Conservation (phyloP, 129 eudicot species). For the Flaveria robusta region DNA sequence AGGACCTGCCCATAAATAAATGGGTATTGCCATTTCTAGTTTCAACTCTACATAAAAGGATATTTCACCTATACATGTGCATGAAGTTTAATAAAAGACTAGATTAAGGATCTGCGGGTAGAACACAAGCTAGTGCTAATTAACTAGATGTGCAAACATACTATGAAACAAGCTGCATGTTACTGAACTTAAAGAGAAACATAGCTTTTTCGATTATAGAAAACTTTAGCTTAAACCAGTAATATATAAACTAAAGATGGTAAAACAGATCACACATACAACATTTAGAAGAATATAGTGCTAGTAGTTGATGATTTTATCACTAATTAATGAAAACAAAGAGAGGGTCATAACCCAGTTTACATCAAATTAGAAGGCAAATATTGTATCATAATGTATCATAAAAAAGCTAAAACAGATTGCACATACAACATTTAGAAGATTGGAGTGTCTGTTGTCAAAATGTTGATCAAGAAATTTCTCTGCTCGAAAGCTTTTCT, state of each 20-base stretch:
- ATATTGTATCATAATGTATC: neutral
- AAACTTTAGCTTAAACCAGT: conserved; percentile 1
- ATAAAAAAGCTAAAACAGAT: conserved; percentile 29
- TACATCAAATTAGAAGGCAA: too few relatives aligned
- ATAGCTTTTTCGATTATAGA: neutral
- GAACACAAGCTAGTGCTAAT: conserved; percentile 12
- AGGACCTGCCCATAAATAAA: neutral
- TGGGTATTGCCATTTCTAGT: neutral
- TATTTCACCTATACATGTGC: neutral
- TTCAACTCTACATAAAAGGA: neutral
- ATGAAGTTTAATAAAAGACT: neutral
- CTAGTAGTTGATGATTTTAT: conserved; percentile 26
- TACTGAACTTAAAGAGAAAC: conserved; percentile 17
- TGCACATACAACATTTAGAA: conserved; percentile 74
- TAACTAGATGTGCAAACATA: neutral
- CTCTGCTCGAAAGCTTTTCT: conserved; percentile 84
- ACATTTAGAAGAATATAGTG: conserved; percentile 73
- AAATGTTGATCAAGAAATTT: conserved; percentile 85
- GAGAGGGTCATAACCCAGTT: too few relatives aligned
- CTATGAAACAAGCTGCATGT: conserved; percentile 10
- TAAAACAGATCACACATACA: conserved; percentile 47
- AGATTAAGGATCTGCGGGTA: neutral
- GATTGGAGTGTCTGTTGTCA: conserved; percentile 85
- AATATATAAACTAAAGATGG: neutral
- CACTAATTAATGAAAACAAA: too few relatives aligned